phyloP scores from a whole-genome alignment of 2,329 filamentous ascomycete genomes.

The Paramyrothecium sp. region DNA sequence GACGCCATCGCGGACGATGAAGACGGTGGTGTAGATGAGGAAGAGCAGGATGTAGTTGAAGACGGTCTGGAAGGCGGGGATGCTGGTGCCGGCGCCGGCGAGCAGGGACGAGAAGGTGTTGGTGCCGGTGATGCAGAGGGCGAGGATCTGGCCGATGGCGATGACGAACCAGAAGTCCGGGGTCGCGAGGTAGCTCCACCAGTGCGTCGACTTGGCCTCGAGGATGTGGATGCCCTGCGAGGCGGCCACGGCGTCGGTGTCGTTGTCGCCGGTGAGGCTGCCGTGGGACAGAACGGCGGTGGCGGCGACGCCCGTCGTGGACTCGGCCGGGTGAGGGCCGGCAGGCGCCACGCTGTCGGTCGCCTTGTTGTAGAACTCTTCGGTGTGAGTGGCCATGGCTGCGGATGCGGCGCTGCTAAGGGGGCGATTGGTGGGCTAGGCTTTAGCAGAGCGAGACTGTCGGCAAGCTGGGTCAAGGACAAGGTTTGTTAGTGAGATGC shows the following conservation, averaged over 20 bases:
- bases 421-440: no score
- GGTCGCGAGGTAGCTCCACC: constrained; percentile 77
- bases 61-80: constrained; percentile 92
- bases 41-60: constrained; percentile 91
- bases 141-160: constrained; percentile 76
- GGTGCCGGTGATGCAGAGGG: constrained; percentile 87
- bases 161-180: constrained; percentile 87
- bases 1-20: constrained; percentile 76
- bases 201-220: constrained; percentile 51
- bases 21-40: constrained; percentile 76
- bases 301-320: constrained; percentile 10
- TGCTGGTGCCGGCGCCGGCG: constrained; percentile 63
- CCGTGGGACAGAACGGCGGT: constrained; percentile 8
- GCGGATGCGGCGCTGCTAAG: no score
- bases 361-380: neutral
- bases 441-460: no score
- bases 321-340: constrained; percentile 10
- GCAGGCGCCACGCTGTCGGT: constrained; percentile 4
- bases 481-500: no score
- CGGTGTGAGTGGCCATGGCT: neutral
- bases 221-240: constrained; percentile 52
- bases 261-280: constrained; percentile 7
- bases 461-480: no score
- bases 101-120: constrained; percentile 88
- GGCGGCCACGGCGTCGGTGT: constrained; percentile 34